A percentile compares a stretch with the other conserved stretches of the same genome.
Evolutionary conservation across 306 rosid genomes (phyloP).

Genomic region (Alnus glutinosa): DNA sequence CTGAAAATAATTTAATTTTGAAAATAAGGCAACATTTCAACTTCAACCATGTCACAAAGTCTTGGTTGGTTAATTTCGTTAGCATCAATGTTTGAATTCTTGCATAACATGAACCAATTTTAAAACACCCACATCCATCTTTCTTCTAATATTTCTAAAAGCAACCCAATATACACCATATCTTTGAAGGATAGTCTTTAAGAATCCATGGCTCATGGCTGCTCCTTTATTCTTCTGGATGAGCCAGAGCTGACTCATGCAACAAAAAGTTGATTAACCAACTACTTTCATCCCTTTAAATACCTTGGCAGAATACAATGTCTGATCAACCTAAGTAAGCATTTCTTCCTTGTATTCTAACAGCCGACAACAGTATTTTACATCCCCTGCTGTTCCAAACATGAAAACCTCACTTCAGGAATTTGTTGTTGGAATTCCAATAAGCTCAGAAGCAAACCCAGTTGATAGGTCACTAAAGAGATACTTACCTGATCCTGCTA

Average conservation of each 20-base stretch:
- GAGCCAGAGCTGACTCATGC: slow-evolving; percentile 7
- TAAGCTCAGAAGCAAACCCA: slow-evolving; percentile 26
- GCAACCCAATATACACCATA: neutral
- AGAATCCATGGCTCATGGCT: neutral
- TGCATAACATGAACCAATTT: slow-evolving; percentile 1
- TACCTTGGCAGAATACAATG: slow-evolving; percentile 13
- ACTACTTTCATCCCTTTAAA: neutral
- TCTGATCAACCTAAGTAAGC: slow-evolving; percentile 32
- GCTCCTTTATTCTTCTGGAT: neutral
- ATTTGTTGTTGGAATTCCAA: slow-evolving; percentile 35
- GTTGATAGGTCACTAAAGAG: slow-evolving; percentile 31
- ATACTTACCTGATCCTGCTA: slow-evolving; percentile 41
- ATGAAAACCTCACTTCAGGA: slow-evolving; percentile 57
- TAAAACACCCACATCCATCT: neutral
- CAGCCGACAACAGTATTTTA: neutral
- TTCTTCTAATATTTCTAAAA: neutral
- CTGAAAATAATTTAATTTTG: neutral
- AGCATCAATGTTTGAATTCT: neutral
- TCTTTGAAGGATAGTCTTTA: neutral
- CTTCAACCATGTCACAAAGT: neutral
- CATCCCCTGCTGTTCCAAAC: slow-evolving; percentile 5
- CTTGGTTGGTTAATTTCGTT: neutral
- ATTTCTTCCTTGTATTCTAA: neutral
- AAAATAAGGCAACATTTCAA: neutral
- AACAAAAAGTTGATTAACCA: neutral